Conservation (phyloP, 176 grass and related monocot genomes). For the Pontederia crassipes region DNA sequence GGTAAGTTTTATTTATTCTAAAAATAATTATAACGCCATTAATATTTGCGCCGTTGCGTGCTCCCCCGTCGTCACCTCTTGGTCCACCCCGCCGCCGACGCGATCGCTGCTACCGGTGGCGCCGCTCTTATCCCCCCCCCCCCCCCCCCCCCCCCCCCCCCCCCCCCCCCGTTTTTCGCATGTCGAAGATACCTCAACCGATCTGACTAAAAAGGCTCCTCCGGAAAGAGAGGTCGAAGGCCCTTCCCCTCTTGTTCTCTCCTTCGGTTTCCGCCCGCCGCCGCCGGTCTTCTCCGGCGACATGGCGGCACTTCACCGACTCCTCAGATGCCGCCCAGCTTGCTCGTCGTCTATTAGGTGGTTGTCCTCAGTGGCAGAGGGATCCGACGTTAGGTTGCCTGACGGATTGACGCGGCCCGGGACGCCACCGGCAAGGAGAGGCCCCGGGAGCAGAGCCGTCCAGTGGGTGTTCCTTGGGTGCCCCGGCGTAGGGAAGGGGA, state of each 20-base stretch:
- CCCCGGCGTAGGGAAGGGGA: conserved; percentile 86
- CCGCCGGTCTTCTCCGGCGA: background rate
- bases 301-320: conserved; percentile 46
- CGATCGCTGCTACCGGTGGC: too few species aligned
- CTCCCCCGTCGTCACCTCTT: too few species aligned
- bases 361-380: conserved; percentile 23
- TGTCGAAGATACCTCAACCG: too few species aligned
- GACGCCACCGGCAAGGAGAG: conserved; percentile 11
- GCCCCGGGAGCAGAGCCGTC: conserved; percentile 25
- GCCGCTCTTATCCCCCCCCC: too few species aligned
- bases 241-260: background rate
- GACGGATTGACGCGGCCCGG: conserved; percentile 22
- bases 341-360: conserved; percentile 13
- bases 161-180: too few species aligned
- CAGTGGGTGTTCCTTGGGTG: conserved; percentile 96
- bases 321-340: conserved; percentile 27
- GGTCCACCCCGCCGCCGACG: too few species aligned
- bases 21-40: too few species aligned
- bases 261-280: background rate
- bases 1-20: too few species aligned
- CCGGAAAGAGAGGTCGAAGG: too few species aligned
- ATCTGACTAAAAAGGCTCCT: too few species aligned
- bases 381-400: conserved; percentile 16
- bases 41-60: too few species aligned
- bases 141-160: too few species aligned